Evolutionary conservation across 139 green algal genomes (phyloP).

Genomic region (Coelastrella sp.): DNA sequence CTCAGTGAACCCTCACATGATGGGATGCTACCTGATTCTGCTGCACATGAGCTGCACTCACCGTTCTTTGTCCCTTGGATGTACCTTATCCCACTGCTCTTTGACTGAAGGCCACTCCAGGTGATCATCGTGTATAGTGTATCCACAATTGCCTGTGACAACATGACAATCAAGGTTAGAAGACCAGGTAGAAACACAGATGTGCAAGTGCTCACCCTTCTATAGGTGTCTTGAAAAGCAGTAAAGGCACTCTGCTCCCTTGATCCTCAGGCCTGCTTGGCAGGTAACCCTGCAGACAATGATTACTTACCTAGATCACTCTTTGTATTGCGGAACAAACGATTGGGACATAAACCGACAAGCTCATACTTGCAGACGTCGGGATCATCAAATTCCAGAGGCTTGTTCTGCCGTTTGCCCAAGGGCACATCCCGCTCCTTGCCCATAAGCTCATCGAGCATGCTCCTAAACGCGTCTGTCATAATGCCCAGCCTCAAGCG

Average conservation of each 20-base stretch:
- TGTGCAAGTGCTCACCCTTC: too few relatives aligned
- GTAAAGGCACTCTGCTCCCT: neutral
- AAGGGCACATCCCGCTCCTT: conserved; percentile 79
- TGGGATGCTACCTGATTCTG: neutral
- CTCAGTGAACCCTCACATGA: too few relatives aligned
- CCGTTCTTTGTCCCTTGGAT: conserved; percentile 73
- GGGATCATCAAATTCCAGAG: conserved; percentile 72
- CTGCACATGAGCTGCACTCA: conserved; percentile 40
- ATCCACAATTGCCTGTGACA: conserved; percentile 78
- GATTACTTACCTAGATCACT: conserved; percentile 79
- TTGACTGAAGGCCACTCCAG: conserved; percentile 76
- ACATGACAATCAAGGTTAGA: neutral
- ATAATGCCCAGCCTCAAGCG: conserved; percentile 41
- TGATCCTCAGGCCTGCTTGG: neutral
- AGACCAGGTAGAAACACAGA: too few relatives aligned
- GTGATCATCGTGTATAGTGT: conserved; percentile 82
- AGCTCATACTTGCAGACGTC: conserved; percentile 88
- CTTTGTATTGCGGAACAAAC: conserved; percentile 89
- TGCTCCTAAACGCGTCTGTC: conserved; percentile 72
- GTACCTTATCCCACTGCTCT: conserved; percentile 72
- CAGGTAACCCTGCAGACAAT: conserved; percentile 57
- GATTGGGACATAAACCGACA: conserved; percentile 81
- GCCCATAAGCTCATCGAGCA: conserved; percentile 90
- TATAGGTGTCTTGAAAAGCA: too few relatives aligned
- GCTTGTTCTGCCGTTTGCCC: conserved; percentile 57